These are phyloP conservation scores for Daldinia grandis DNA, from an alignment of 495 filamentous ascomycete species.

Conservation along the genomic window DNA sequence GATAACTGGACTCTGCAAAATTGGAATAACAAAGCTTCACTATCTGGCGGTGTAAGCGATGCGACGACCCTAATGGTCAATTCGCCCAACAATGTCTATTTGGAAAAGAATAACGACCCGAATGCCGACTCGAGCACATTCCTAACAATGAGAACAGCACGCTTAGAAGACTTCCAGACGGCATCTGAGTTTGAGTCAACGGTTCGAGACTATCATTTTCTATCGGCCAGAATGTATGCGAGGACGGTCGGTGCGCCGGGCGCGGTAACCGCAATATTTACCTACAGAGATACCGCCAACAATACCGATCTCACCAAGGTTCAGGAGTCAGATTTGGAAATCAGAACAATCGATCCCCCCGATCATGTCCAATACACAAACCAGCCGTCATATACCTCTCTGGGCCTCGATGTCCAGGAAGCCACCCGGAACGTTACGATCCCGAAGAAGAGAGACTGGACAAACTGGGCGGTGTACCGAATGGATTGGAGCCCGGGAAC, in stretches of 20 bases:
- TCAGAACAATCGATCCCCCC: slow-evolving; percentile 67
- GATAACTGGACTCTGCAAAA: slow-evolving; percentile 66
- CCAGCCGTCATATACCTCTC: slow-evolving; percentile 64
- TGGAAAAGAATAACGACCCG: slow-evolving; percentile 54
- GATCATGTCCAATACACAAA: slow-evolving; percentile 75
- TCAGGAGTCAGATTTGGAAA: slow-evolving; percentile 82
- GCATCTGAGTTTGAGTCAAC: slow-evolving; percentile 71
- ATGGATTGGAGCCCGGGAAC: slow-evolving; percentile 71
- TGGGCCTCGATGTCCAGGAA: slow-evolving; percentile 56
- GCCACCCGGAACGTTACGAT: slow-evolving; percentile 59
- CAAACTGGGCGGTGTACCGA: slow-evolving; percentile 73
- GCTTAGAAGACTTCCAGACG: slow-evolving; percentile 64
- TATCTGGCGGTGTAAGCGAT: slow-evolving; percentile 47
- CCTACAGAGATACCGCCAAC: slow-evolving; percentile 55
- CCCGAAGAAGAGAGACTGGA: slow-evolving; percentile 62
- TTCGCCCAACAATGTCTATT: slow-evolving; percentile 72
- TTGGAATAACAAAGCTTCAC: slow-evolving; percentile 59
- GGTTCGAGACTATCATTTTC: slow-evolving; percentile 62
- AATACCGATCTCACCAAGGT: slow-evolving; percentile 49
- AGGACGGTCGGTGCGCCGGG: slow-evolving; percentile 62
- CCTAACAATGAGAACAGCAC: slow-evolving; percentile 69
- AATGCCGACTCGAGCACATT: slow-evolving; percentile 56
- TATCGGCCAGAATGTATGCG: slow-evolving; percentile 69
- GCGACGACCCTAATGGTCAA: slow-evolving; percentile 64
- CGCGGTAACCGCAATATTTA: slow-evolving; percentile 77